Evolutionary conservation across 768 basidiomycete species (phyloP).

Genomic region (Strobilomyces dryophilus): DNA sequence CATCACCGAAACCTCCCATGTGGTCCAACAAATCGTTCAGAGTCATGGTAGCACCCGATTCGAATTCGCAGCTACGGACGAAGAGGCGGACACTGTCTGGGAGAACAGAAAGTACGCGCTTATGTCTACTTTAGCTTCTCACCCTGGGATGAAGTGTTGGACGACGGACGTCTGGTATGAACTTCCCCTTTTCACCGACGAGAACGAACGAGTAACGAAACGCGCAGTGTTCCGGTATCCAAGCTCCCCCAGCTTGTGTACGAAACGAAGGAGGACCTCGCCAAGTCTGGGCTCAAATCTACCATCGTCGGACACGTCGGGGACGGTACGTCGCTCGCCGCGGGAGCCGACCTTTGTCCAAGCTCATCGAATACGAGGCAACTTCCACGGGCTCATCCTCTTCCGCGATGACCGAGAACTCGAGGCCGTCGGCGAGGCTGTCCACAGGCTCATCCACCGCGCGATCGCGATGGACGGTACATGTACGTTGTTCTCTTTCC

Average conservation of each 20-base stretch:
- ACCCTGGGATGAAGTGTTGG: conserved; percentile 69
- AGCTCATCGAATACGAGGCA: conserved; percentile 30
- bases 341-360: not conserved
- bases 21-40: conserved; percentile 57
- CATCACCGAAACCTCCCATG: conserved; percentile 53
- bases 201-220: not conserved
- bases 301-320: conserved; percentile 82
- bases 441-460: conserved; percentile 68
- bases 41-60: conserved; percentile 67
- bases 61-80: conserved; percentile 66
- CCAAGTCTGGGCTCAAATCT: conserved; percentile 49
- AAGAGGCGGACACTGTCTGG: conserved; percentile 78
- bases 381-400: conserved; percentile 47
- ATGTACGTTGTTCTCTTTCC: conserved; percentile 45
- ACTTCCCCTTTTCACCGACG: not conserved
- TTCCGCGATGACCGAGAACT: conserved; percentile 60
- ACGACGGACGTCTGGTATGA: conserved; percentile 85
- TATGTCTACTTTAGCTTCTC: conserved; percentile 60
- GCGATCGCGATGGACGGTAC: conserved; percentile 74
- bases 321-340: conserved; percentile 50
- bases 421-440: conserved; percentile 48
- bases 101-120: conserved; percentile 83
- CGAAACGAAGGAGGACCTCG: conserved; percentile 78
- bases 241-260: conserved; percentile 64
- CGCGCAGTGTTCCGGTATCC: conserved; percentile 60